These are phyloP conservation scores for Phialophora tarda DNA, from an alignment of 2,329 filamentous ascomycete species.

Conservation along the genomic window DNA sequence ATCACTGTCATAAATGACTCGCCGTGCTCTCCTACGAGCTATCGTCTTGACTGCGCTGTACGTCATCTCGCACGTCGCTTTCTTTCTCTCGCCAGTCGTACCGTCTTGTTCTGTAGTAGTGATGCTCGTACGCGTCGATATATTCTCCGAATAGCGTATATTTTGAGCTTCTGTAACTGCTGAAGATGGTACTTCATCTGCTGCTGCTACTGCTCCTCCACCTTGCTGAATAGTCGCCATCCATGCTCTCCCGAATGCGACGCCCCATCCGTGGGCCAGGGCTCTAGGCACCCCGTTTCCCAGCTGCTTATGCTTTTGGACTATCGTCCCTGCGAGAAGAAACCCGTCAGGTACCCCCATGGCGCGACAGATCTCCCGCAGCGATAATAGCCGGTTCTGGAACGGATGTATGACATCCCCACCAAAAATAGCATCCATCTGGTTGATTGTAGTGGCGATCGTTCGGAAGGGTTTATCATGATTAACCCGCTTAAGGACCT, in stretches of 20 bases:
- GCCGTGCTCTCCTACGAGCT: neutral
- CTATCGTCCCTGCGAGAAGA: slow-evolving; percentile 65
- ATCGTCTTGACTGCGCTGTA: neutral
- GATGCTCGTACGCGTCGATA: neutral
- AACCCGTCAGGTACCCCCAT: slow-evolving; percentile 75
- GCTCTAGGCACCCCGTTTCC: slow-evolving; percentile 78
- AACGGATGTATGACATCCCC: slow-evolving; percentile 65
- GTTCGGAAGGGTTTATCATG: slow-evolving; percentile 65
- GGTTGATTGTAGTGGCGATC: slow-evolving; percentile 61
- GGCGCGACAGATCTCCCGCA: slow-evolving; percentile 71
- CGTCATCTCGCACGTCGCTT: neutral
- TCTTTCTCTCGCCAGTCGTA: neutral
- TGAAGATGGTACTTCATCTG: neutral
- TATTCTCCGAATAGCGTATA: neutral
- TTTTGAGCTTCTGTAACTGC: neutral
- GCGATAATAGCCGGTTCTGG: slow-evolving; percentile 64
- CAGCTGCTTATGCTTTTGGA: slow-evolving; percentile 67
- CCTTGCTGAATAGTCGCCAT: slow-evolving; percentile 7
- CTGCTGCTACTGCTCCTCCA: neutral
- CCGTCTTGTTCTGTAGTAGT: neutral
- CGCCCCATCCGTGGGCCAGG: slow-evolving; percentile 69
- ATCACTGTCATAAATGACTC: neutral
- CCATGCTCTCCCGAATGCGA: slow-evolving; percentile 79
- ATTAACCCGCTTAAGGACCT: slow-evolving; percentile 37
- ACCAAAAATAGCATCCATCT: slow-evolving; percentile 61